These are phyloP conservation scores for Penicillium brevicompactum DNA, from an alignment of 2,329 filamentous ascomycete species.

Conservation along the genomic window DNA sequence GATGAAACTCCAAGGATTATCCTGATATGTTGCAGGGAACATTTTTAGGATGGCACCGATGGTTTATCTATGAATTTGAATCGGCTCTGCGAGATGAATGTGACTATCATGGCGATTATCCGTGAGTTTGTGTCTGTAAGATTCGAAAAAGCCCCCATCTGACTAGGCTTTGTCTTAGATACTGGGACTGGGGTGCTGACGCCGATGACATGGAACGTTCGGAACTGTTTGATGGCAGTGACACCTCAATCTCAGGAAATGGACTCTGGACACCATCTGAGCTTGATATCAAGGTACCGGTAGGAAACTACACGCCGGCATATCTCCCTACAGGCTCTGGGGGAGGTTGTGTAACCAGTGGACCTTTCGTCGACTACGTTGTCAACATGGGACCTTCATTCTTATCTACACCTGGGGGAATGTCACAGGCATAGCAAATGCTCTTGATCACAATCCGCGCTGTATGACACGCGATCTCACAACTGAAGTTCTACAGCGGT, in stretches of 20 bases:
- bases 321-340: conserved; percentile 41
- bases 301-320: conserved; percentile 34
- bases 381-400: conserved; percentile 30
- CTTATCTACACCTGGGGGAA: conserved; percentile 11
- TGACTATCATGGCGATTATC: conserved; percentile 35
- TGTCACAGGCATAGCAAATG: conserved; percentile 12
- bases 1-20: conserved; percentile 19
- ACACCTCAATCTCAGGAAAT: conserved; percentile 47
- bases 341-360: conserved; percentile 36
- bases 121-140: conserved; percentile 3
- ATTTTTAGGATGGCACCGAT: conserved; percentile 37
- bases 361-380: conserved; percentile 39
- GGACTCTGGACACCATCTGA: conserved; percentile 36
- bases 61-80: conserved; percentile 32
- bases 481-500: conserved; percentile 16
- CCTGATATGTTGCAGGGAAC: conserved; percentile 14
- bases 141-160: neutral
- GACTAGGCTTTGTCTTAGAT: conserved; percentile 15
- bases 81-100: conserved; percentile 34
- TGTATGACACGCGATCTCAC: conserved; percentile 31
- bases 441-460: conserved; percentile 31
- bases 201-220: conserved; percentile 42
- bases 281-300: conserved; percentile 20
- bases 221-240: conserved; percentile 52
- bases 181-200: conserved; percentile 50